Conservation (phyloP, 768 basidiomycete species). For the Roridomyces roridus region DNA sequence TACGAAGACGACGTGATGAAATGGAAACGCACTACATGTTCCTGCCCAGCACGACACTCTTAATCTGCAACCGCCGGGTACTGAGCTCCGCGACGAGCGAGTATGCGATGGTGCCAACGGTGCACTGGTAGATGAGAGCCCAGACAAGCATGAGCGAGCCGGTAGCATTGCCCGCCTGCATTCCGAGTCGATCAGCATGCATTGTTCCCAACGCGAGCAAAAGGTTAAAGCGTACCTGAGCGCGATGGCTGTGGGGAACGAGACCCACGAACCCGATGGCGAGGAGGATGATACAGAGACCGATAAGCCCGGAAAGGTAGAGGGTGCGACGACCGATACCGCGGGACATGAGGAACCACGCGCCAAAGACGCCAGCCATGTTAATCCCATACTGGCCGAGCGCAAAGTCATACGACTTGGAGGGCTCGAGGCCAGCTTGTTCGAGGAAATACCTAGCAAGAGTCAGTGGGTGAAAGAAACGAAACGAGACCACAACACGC, state of each 20-base stretch:
- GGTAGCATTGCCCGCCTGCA: slow-evolving; percentile 20
- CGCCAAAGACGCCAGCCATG: slow-evolving; percentile 25
- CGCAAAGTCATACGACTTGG: slow-evolving; percentile 38
- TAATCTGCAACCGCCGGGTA: slow-evolving; percentile 22
- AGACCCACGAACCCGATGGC: slow-evolving; percentile 22
- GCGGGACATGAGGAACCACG: slow-evolving; percentile 26
- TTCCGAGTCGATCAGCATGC: background rate
- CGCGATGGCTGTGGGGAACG: slow-evolving; percentile 13
- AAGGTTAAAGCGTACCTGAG: slow-evolving; percentile 6
- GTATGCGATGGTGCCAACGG: slow-evolving; percentile 26
- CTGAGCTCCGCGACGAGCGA: slow-evolving; percentile 27
- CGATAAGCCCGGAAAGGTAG: slow-evolving; percentile 24
- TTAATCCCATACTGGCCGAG: slow-evolving; percentile 28
- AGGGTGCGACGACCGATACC: slow-evolving; percentile 23
- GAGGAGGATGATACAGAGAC: slow-evolving; percentile 22
- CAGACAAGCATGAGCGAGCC: slow-evolving; percentile 27
- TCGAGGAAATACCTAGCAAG: slow-evolving; percentile 39
- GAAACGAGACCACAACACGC: background rate
- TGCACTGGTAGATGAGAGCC: slow-evolving; percentile 26
- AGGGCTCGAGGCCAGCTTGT: slow-evolving; percentile 36
- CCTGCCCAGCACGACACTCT: slow-evolving; percentile 24
- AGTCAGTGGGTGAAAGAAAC: background rate
- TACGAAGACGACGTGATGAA: background rate
- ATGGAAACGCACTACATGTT: slow-evolving; percentile 24
- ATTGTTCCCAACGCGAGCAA: background rate